Conservation (phyloP, 2,329 filamentous ascomycete genomes). For the Botryotinia globosa region DNA sequence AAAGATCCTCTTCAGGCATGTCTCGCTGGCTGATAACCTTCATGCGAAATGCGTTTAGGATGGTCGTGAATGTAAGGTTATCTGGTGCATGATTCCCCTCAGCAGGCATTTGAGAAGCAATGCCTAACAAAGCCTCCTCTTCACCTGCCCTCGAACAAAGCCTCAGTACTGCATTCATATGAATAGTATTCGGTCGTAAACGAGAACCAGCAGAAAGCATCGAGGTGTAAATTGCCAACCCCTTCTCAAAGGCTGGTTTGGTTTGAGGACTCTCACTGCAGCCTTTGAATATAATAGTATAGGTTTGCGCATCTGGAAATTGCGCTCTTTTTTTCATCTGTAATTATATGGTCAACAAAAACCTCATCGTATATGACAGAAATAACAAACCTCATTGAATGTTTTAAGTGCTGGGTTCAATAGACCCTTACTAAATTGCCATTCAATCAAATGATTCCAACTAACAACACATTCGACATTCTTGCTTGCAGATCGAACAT, state of each 20-base stretch:
- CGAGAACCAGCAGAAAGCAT: slow-evolving; percentile 62
- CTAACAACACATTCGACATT: slow-evolving; percentile 65
- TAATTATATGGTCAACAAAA: neutral
- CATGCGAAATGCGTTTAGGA: slow-evolving; percentile 71
- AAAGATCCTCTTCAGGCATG: slow-evolving; percentile 35
- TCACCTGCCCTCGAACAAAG: slow-evolving; percentile 74
- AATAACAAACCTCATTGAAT: slow-evolving; percentile 73
- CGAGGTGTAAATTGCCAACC: slow-evolving; percentile 72
- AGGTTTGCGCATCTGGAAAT: slow-evolving; percentile 77
- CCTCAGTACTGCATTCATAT: slow-evolving; percentile 83
- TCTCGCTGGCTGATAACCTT: slow-evolving; percentile 38
- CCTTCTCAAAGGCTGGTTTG: slow-evolving; percentile 61
- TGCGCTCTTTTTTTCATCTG: slow-evolving; percentile 94
- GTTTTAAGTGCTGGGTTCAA: slow-evolving; percentile 68
- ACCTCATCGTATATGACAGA: no score
- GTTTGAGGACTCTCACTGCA: slow-evolving; percentile 60
- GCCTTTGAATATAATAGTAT: slow-evolving; percentile 77
- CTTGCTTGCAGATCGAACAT: slow-evolving; percentile 69
- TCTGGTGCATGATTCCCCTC: slow-evolving; percentile 62
- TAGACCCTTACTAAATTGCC: slow-evolving; percentile 60
- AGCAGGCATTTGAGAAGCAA: slow-evolving; percentile 70
- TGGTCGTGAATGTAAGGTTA: slow-evolving; percentile 72
- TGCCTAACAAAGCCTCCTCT: slow-evolving; percentile 75
- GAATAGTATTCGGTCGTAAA: slow-evolving; percentile 71
- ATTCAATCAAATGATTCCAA: slow-evolving; percentile 84